Conservation (phyloP, 306 rosid species). For the Potentilla sterilis region DNA sequence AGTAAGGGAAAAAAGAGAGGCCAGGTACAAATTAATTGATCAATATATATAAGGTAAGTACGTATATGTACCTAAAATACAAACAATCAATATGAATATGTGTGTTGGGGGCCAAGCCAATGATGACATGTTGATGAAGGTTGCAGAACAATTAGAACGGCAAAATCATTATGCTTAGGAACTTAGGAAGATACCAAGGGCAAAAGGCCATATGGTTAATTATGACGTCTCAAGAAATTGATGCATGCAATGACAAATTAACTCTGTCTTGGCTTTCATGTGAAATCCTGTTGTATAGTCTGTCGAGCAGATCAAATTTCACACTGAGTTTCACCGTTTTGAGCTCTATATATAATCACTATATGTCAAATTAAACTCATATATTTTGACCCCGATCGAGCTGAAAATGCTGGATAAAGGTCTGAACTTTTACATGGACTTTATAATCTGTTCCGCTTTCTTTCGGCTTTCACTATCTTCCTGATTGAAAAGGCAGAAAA, state of each 20-base stretch:
- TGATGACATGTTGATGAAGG: conserved; percentile 13
- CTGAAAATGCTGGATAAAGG: neutral
- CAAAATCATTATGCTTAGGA: conserved; percentile 16
- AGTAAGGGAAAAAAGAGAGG: too few species aligned
- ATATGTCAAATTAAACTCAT: neutral
- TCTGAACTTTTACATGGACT: conserved; percentile 1
- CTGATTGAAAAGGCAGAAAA: neutral
- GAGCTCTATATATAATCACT: neutral
- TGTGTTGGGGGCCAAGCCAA: neutral
- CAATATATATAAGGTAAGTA: too few species aligned
- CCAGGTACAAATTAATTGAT: neutral
- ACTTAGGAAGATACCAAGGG: conserved; percentile 18
- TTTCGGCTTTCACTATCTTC: conserved; percentile 8
- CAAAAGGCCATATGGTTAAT: neutral
- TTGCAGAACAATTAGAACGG: conserved; percentile 8
- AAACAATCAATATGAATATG: neutral
- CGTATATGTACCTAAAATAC: neutral
- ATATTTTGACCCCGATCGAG: neutral
- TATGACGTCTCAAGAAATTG: conserved; percentile 8
- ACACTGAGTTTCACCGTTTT: neutral
- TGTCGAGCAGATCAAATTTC: neutral
- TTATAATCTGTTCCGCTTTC: neutral
- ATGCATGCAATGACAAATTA: conserved; percentile 8
- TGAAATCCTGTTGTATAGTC: neutral
- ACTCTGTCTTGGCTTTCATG: neutral